Base-by-base conservation (phyloP, 1,284 basidiomycete species). In the Cutaneotrichosporon dermatis region DNA sequence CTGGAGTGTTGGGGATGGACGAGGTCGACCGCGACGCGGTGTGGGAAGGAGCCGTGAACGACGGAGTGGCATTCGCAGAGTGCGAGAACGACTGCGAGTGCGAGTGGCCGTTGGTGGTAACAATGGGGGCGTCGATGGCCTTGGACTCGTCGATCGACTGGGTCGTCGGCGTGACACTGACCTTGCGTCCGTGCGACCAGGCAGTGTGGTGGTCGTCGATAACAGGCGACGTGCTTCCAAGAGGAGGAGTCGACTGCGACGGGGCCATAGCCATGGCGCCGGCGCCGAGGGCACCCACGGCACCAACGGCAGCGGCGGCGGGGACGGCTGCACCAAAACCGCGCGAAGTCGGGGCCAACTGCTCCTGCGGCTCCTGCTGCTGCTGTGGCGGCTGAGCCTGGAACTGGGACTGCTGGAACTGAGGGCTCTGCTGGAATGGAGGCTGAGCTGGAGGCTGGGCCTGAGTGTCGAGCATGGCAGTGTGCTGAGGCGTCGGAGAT, bases 131-230 rank as follows among this genome's bases (percentile, higher is more conserved):
- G 9, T 55, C 50, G 33, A 54, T 12, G 16, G 44, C 54, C 40
- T 36, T 42, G n/a, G 58, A 49, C 61, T 65, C 64, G 54, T 65
- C 64, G 42, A 65, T 65, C 13, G 66, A 66, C 33, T 55, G 58
- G 4, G 64, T 64, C 15, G 61, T 58, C 4, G 63, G 60, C 8
- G 66, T 66, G 41, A 65, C 63, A 60, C 72, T 74, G 37, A 69
- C 64, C 58, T 74, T 74, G 51, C 75, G 64, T 11, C 66, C 59
- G 59, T 72, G 70, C 7, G 67, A 68, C 68, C 69, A 16, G 16
- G 40, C 48, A 13, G 41, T 50, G 45, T 57, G 58, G 25, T 68
- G 59, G 43, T 69, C 69, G 8, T 64, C 56, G 4, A 58, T 54
- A 10, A 54, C 51, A 4, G 53, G 51, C 6, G 55, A 54, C 55